Base-by-base conservation (phyloP, 441 rosid species). In the Adansonia rubrostipa region DNA sequence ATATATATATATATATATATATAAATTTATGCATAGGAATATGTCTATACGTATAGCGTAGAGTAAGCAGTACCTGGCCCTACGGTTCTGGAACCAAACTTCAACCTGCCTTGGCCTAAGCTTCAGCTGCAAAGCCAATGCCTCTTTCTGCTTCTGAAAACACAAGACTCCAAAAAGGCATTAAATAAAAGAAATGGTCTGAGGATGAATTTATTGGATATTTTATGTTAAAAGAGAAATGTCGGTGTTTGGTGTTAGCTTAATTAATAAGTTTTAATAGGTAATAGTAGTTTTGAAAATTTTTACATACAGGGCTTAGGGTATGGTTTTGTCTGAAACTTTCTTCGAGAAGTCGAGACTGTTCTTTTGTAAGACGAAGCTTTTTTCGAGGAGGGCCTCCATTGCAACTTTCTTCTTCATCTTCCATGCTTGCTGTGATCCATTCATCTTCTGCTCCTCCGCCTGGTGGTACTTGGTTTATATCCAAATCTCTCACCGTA, bases 261-360 rank as follows among this genome's bases (percentile, higher is more conserved):
- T 24, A 63, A 33, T 72, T 28, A 36, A 9, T 72, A n/a, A 19
- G 50, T n/a, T 53, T 53, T 14, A 42, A n/a, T n/a, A 42, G 51
- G 3, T 1, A 15, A 42, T 15, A 8, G 48, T 15, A 8, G 20
- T 65, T 19, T 33, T 17, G 36, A 22, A 15, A 9, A 20, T 45
- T 58, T 74, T 51, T 77, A 44, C 63, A 74, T 83, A 91, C 97
- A n/a, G 95, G 92, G 85, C 91, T 93, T 82, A 95, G 85, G 80
- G 97, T 91, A 81, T 93, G 98, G 72, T 93, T 89, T 66, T 86
- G 95, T 78, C 97, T 82, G 88, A 95, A 95, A 84, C 97, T 95
- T 80, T 95, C 99, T 85, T 95, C 99, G 1, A 95, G 96, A 65
- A 93, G 97, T 58, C 93, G 96, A 68, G 98, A 90, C 73, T 95